Base-by-base conservation (phyloP, 306 rosid species). In the Dryas drummondii region DNA sequence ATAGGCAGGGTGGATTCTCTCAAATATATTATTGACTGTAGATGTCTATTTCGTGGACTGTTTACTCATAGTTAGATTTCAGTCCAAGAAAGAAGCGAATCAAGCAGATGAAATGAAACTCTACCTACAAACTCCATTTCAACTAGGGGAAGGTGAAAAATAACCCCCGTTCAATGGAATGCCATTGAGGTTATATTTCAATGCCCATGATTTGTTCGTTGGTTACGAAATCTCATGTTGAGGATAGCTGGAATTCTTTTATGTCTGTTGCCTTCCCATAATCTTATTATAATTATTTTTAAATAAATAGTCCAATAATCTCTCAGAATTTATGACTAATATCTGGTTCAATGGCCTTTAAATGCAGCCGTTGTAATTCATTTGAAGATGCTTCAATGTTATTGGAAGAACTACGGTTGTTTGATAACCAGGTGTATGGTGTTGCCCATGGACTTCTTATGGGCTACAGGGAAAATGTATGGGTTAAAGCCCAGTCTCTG, bases 391-490 rank as follows among this genome's bases (percentile, higher is more conserved):
- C 98, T 81, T 88, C 98, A 44, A 87, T 86, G 88, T 70, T 94
- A 73, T 81, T 91, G 87, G 97, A 92, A 68, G 91, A 87, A 66
- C 97, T 94, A 12, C 89, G 96, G 50, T 47, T 90, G 72, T 84
- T 94, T 80, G 97, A 91, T 83, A 83, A 90, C 74, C 91, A 90
- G 68, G 97, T 90, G 7, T 91, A 94, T 81, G 98, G 97, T 41
- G 96, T 94, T 72, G 96, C 97, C 64, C 93, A 87, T 70, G 98
- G 97, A 55, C 88, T 91, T 19, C 96, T 94, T 57, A 87, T 85
- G 91, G 98, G 98, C 63, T 75, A 75, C 54, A 84, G 90, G 57
- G 96, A 90, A 63, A 84, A 77, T 51, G 84, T 88, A 54, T 94
- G 97, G 98, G 41, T 80, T 73, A 80, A 72, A 68, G 98, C 98